phyloP scores from a whole-genome alignment of 352 stramenopile genomes.

The Pythium folliculosum region DNA sequence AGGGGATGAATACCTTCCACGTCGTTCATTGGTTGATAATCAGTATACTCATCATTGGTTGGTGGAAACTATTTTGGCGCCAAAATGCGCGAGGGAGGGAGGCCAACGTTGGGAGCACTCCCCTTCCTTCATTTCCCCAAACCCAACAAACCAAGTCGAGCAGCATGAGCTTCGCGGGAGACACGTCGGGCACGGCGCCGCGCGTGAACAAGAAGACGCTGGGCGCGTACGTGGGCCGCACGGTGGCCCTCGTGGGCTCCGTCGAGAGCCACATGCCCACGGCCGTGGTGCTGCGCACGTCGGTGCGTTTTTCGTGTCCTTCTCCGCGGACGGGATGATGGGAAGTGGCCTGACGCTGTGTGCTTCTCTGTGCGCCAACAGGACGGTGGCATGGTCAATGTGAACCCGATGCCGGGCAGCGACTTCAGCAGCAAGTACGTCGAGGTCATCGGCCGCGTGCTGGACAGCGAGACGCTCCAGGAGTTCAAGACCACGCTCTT shows the following conservation, averaged over 20 bases:
- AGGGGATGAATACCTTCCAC: background rate
- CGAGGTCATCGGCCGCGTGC: conserved; percentile 81
- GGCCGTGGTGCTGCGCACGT: conserved; percentile 70
- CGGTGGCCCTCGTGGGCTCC: conserved; percentile 72
- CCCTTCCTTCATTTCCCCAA: conserved; percentile 9
- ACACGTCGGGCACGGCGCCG: conserved; percentile 59
- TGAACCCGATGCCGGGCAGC: conserved; percentile 66
- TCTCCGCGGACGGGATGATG: background rate
- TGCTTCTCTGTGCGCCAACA: conserved; percentile 16
- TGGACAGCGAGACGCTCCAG: conserved; percentile 69
- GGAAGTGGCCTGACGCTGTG: background rate
- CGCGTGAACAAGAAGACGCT: conserved; percentile 85
- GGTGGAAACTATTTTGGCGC: conserved; percentile 24
- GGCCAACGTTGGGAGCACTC: too few species aligned
- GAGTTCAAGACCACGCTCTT: conserved; percentile 89
- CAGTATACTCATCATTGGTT: conserved; percentile 2
- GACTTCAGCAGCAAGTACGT: conserved; percentile 86
- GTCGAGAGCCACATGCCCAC: conserved; percentile 78
- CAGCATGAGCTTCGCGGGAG: conserved; percentile 53
- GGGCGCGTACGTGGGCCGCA: conserved; percentile 59
- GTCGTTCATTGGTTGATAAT: conserved; percentile 20
- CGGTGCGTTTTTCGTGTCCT: conserved; percentile 31
- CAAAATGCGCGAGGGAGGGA: conserved; percentile 3
- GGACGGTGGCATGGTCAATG: conserved; percentile 80
- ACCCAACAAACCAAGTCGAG: background rate